phyloP scores from a whole-genome alignment of 805 yeast species.

The Grigorovia humatica region DNA sequence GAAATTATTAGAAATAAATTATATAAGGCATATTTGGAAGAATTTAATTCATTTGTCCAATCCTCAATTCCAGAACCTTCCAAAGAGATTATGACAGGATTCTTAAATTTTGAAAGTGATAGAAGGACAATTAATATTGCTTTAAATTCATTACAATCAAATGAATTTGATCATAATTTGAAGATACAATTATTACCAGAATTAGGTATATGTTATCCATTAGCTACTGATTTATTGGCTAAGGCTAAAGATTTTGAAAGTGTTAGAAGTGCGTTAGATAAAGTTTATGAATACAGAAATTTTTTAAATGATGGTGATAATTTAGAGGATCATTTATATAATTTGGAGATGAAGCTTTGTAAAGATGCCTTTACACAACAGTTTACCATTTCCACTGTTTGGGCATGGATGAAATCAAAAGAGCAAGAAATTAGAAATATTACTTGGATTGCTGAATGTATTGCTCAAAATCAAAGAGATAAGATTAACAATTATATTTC shows the following conservation, averaged over 20 bases:
- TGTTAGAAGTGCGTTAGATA: slow-evolving; percentile 53
- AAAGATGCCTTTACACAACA: slow-evolving; percentile 93
- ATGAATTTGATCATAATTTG: slow-evolving; percentile 52
- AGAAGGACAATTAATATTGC: slow-evolving; percentile 88
- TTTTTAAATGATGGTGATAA: slow-evolving; percentile 43
- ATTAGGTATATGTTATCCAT: slow-evolving; percentile 72
- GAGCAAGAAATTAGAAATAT: slow-evolving; percentile 96
- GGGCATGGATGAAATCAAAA: slow-evolving; percentile 94
- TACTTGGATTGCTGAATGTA: slow-evolving; percentile 99
- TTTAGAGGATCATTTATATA: slow-evolving; percentile 90
- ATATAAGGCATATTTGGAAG: slow-evolving; percentile 88
- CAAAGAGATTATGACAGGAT: slow-evolving; percentile 63
- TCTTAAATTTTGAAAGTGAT: slow-evolving; percentile 88
- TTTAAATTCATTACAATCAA: slow-evolving; percentile 60
- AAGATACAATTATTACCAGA: slow-evolving; percentile 70
- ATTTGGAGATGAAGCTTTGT: slow-evolving; percentile 84
- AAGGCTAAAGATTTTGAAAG: slow-evolving; percentile 76
- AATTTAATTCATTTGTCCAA: slow-evolving; percentile 59
- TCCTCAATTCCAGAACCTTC: slow-evolving; percentile 63
- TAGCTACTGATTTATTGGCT: slow-evolving; percentile 52
- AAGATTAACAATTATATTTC: slow-evolving; percentile 84
- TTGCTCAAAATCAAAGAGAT: slow-evolving; percentile 95
- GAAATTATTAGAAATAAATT: slow-evolving; percentile 88
- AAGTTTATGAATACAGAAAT: slow-evolving; percentile 55
- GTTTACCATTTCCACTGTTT: slow-evolving; percentile 77